phyloP scores from a whole-genome alignment of 179 eudicot genomes.

The Silene coronaria region DNA sequence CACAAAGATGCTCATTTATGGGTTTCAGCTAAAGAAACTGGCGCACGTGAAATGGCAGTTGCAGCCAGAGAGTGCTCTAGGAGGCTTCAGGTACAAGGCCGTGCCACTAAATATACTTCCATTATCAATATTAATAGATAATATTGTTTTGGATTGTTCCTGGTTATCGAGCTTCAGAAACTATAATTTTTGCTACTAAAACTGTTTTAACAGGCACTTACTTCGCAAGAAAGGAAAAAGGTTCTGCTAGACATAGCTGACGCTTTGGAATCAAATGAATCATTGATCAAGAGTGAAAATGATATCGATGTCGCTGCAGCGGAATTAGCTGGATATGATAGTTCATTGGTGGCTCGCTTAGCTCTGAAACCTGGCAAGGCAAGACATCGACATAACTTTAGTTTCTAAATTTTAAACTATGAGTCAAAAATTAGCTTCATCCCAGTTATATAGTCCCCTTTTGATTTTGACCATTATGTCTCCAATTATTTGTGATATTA shows the following conservation, averaged over 20 bases:
- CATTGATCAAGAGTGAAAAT: conserved; percentile 50
- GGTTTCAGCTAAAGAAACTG: conserved; percentile 44
- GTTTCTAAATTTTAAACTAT: neutral
- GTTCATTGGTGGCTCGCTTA: conserved; percentile 59
- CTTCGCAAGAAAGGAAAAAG: conserved; percentile 60
- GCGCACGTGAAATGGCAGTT: conserved; percentile 82
- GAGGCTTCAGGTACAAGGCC: conserved; percentile 58
- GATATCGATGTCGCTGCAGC: conserved; percentile 65
- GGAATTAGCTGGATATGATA: conserved; percentile 60
- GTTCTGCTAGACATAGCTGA: conserved; percentile 69
- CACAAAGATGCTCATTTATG: conserved; percentile 68
- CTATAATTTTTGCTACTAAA: conserved; percentile 2
- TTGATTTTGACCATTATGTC: too few relatives aligned
- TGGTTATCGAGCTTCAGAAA: neutral
- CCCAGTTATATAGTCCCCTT: neutral
- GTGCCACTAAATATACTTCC: neutral
- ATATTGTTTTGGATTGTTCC: neutral
- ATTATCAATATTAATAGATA: neutral
- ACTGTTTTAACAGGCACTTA: conserved; percentile 41
- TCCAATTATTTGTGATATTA: neutral
- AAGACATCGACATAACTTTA: conserved; percentile 23
- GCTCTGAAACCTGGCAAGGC: conserved; percentile 75
- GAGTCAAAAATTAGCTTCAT: neutral
- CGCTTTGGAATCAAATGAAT: conserved; percentile 60
- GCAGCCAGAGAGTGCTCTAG: conserved; percentile 87